phyloP scores from a whole-genome alignment of 2,329 filamentous ascomycete species.

The Periglandula ipomoeae region DNA sequence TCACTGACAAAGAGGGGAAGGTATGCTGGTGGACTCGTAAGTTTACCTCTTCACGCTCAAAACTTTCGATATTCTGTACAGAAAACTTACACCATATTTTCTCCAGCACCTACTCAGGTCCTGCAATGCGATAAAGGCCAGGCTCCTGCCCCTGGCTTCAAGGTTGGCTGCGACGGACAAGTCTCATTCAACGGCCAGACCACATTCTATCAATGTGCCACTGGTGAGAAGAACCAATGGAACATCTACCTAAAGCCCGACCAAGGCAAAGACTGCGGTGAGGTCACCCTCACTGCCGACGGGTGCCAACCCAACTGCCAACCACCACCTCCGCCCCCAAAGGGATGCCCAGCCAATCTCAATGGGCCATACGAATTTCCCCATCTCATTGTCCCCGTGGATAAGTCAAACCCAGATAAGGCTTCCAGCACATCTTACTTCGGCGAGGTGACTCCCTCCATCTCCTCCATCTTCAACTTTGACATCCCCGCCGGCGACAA shows the following conservation, averaged over 20 bases:
- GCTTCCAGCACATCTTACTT: slow-evolving; percentile 44
- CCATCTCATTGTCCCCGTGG: slow-evolving; percentile 53
- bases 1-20: slow-evolving; percentile 46
- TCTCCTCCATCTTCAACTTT: slow-evolving; percentile 60
- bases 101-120: slow-evolving; percentile 42
- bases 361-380: slow-evolving; percentile 43
- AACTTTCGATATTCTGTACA: background rate
- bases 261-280: slow-evolving; percentile 33
- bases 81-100: background rate
- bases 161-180: slow-evolving; percentile 40
- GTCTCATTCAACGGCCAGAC: slow-evolving; percentile 41
- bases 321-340: slow-evolving; percentile 7
- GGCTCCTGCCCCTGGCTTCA: slow-evolving; percentile 43
- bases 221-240: slow-evolving; percentile 39
- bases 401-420: slow-evolving; percentile 41
- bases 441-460: slow-evolving; percentile 42
- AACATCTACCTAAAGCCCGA: slow-evolving; percentile 42
- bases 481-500: slow-evolving; percentile 45
- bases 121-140: slow-evolving; percentile 53
- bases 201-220: slow-evolving; percentile 53
- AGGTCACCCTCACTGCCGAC: slow-evolving; percentile 35
- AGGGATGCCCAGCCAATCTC: slow-evolving; percentile 34
- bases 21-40: slow-evolving; percentile 56
- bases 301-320: slow-evolving; percentile 22
- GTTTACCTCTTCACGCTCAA: slow-evolving; percentile 13